These are phyloP conservation scores for Leccinum imitatum DNA, from an alignment of 768 basidiomycete genomes.

Conservation along the genomic window DNA sequence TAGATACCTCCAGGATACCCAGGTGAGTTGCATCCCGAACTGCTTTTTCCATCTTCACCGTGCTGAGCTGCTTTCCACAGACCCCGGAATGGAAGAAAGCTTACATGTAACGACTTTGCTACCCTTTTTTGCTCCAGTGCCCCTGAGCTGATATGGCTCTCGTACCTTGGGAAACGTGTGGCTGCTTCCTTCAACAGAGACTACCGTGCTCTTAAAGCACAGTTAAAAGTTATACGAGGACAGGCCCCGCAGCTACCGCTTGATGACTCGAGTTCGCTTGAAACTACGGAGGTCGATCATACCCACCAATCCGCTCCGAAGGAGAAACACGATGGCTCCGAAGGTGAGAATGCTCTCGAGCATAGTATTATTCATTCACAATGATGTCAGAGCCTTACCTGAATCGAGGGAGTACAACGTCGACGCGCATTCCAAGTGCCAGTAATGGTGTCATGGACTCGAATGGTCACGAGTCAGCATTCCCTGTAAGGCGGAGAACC, in stretches of 20 bases:
- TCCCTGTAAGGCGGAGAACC: neutral
- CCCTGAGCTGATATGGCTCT: neutral
- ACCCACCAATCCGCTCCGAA: neutral
- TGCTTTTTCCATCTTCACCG: neutral
- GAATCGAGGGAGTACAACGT: slow-evolving; percentile 1
- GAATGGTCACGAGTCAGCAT: neutral
- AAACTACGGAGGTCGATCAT: slow-evolving; percentile 4
- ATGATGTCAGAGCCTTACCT: neutral
- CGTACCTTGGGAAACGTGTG: neutral
- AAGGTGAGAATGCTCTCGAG: slow-evolving; percentile 2
- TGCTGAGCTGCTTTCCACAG: slow-evolving; percentile 33
- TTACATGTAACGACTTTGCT: slow-evolving; percentile 22
- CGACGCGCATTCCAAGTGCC: neutral
- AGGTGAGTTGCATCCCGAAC: slow-evolving; percentile 38
- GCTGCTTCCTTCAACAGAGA: slow-evolving; percentile 43
- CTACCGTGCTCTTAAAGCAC: slow-evolving; percentile 73
- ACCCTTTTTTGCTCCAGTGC: neutral
- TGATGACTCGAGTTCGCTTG: slow-evolving; percentile 2
- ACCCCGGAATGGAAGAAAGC: slow-evolving; percentile 59
- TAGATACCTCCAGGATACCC: slow-evolving; percentile 69
- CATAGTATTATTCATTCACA: neutral
- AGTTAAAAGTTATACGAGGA: slow-evolving; percentile 55
- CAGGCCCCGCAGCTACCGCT: slow-evolving; percentile 23
- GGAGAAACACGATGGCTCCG: neutral
- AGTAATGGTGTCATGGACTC: neutral